Evolutionary conservation across 2,329 filamentous ascomycete genomes (phyloP).

Genomic region (Elsinoe arachidis): DNA sequence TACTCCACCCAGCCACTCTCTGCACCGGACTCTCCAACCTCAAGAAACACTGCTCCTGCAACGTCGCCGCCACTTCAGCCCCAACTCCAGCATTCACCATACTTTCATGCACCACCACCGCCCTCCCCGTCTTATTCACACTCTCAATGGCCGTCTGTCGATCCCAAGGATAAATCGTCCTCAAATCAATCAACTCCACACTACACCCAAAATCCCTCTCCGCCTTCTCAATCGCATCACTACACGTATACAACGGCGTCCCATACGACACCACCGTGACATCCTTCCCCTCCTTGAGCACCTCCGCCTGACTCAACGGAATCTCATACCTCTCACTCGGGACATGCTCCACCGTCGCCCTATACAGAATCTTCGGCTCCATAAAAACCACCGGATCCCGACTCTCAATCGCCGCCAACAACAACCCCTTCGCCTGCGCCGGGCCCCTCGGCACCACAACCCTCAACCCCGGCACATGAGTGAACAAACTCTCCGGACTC

Average conservation of each 20-base stretch:
- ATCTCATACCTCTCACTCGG: slow-evolving; percentile 73
- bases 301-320: slow-evolving; percentile 75
- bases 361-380: slow-evolving; percentile 89
- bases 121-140: slow-evolving; percentile 77
- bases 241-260: slow-evolving; percentile 78
- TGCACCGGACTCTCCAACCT: slow-evolving; percentile 76
- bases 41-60: slow-evolving; percentile 81
- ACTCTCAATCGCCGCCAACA: slow-evolving; percentile 64
- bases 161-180: slow-evolving; percentile 90
- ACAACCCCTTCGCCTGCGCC: slow-evolving; percentile 76
- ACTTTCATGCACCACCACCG: slow-evolving; percentile 82
- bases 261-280: slow-evolving; percentile 83
- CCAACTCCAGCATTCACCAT: slow-evolving; percentile 87
- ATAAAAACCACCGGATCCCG: slow-evolving; percentile 87
- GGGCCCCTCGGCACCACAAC: slow-evolving; percentile 83
- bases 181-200: slow-evolving; percentile 77
- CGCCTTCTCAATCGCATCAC: slow-evolving; percentile 64
- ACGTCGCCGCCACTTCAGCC: slow-evolving; percentile 78
- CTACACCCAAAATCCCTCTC: slow-evolving; percentile 67
- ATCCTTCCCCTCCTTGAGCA: slow-evolving; percentile 70
- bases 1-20: slow-evolving; percentile 82
- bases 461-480: slow-evolving; percentile 74
- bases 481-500: slow-evolving; percentile 79
- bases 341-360: slow-evolving; percentile 85
- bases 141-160: slow-evolving; percentile 69